phyloP scores from a whole-genome alignment of 169 alveolate species.

The Eimeria brunetti region DNA sequence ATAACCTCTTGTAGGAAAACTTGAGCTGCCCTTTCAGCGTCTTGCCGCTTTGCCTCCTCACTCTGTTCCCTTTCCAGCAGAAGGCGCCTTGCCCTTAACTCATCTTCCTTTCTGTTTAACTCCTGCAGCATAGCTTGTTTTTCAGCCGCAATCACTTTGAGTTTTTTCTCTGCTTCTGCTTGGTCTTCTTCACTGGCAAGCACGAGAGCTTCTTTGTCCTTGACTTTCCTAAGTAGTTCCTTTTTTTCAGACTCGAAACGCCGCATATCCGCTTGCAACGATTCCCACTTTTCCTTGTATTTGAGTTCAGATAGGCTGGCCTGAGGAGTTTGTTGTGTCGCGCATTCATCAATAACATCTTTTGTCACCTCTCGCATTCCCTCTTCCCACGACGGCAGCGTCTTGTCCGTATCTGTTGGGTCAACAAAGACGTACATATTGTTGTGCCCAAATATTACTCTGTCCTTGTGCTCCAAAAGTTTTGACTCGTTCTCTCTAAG shows the following conservation, averaged over 20 bases:
- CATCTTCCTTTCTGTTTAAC: constrained; percentile 57
- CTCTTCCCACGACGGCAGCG: constrained; percentile 79
- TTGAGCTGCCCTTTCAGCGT: constrained; percentile 76
- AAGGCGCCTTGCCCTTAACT: constrained; percentile 37
- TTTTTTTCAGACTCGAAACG: constrained; percentile 72
- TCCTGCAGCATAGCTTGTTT: constrained; percentile 61
- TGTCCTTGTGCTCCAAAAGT: constrained; percentile 42
- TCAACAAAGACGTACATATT: constrained; percentile 76
- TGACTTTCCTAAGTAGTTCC: constrained; percentile 47
- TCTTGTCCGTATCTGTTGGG: constrained; percentile 72
- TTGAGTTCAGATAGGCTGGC: constrained; percentile 17
- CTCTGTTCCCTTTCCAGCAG: constrained; percentile 54
- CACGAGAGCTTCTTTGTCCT: constrained; percentile 71
- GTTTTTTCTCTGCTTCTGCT: constrained; percentile 64
- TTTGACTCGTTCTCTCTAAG: constrained; percentile 21
- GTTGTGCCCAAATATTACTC: constrained; percentile 77
- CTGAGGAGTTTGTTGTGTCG: constrained; percentile 16
- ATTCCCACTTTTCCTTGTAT: constrained; percentile 53
- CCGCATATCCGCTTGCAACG: constrained; percentile 40
- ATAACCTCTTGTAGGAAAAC: constrained; percentile 71
- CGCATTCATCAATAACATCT: constrained; percentile 57
- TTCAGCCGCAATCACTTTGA: constrained; percentile 72
- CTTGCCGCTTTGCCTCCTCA: constrained; percentile 55
- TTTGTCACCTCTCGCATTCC: constrained; percentile 81
- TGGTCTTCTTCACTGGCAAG: constrained; percentile 71